phyloP scores from a whole-genome alignment of 2,329 filamentous ascomycete genomes.

The Monosporascus sp. region DNA sequence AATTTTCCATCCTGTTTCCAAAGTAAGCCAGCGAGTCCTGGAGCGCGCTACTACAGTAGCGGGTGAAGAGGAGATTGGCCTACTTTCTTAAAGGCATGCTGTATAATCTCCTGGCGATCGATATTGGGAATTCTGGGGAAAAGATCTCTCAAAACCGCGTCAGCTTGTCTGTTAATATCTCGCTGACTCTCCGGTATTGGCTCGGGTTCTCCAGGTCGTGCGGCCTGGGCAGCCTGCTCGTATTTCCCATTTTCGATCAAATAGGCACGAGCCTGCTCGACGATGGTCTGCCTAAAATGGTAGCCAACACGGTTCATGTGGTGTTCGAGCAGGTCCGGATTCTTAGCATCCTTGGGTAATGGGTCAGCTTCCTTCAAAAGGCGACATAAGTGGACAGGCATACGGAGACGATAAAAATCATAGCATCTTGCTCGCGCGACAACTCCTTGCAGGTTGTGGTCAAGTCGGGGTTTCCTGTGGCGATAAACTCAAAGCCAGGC shows the following conservation, averaged over 20 bases:
- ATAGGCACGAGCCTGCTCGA: slow-evolving; percentile 45
- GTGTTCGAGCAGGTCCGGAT: slow-evolving; percentile 35
- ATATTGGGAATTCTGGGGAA: slow-evolving; percentile 62
- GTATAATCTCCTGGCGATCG: slow-evolving; percentile 57
- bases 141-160: slow-evolving; percentile 56
- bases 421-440: slow-evolving; percentile 55
- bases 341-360: slow-evolving; percentile 25
- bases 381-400: slow-evolving; percentile 17
- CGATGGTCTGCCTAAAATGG: slow-evolving; percentile 54
- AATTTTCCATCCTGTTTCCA: slow-evolving; percentile 41
- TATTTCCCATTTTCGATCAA: slow-evolving; percentile 19
- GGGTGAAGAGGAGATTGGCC: slow-evolving; percentile 14
- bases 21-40: neutral
- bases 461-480: slow-evolving; percentile 56
- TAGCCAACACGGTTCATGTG: slow-evolving; percentile 57
- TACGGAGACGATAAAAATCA: slow-evolving; percentile 65
- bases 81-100: slow-evolving; percentile 60
- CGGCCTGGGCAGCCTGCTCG: slow-evolving; percentile 19
- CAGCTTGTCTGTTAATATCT: slow-evolving; percentile 58
- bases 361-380: slow-evolving; percentile 9
- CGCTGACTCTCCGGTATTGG: slow-evolving; percentile 54
- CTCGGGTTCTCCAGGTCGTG: slow-evolving; percentile 38
- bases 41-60: neutral
- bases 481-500: slow-evolving; percentile 58
- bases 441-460: slow-evolving; percentile 59